A percentile compares a stretch with the other conserved stretches of the same genome.
phyloP scores from a whole-genome alignment of 257 asterid species.

The Solanum lignicaule region DNA sequence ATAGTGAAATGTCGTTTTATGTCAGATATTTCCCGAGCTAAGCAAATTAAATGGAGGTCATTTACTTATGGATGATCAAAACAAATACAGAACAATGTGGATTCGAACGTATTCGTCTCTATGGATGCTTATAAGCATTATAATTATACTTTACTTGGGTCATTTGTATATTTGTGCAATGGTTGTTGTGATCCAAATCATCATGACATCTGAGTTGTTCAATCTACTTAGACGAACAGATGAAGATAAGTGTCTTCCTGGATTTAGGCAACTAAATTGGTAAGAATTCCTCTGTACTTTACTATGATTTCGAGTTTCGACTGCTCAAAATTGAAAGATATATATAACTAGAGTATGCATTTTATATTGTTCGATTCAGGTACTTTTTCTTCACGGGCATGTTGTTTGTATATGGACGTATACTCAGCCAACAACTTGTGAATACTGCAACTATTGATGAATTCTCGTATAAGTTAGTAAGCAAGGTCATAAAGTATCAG shows the following conservation, averaged over 20 bases:
- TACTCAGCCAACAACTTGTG: constrained; percentile 76
- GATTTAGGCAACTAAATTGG: constrained; percentile 94
- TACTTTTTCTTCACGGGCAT: constrained; percentile 82
- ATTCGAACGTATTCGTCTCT: constrained; percentile 69
- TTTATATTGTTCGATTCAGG: constrained; percentile 24
- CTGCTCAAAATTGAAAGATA: background rate
- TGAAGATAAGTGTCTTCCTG: constrained; percentile 86
- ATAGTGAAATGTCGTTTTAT: background rate
- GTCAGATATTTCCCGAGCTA: constrained; percentile 57
- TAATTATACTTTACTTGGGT: constrained; percentile 70
- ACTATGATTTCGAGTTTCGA: background rate
- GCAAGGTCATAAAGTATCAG: constrained; percentile 66
- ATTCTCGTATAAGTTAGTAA: constrained; percentile 57
- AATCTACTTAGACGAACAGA: constrained; percentile 69
- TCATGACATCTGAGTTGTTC: constrained; percentile 89
- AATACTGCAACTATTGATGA: constrained; percentile 65
- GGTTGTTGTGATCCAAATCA: constrained; percentile 86
- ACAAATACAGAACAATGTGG: constrained; percentile 90
- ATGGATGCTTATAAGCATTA: constrained; percentile 95
- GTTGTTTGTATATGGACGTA: constrained; percentile 80
- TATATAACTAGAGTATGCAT: background rate
- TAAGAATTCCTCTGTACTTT: constrained; percentile 4
- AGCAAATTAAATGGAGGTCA: constrained; percentile 38
- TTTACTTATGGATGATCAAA: constrained; percentile 65
- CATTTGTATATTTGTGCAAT: constrained; percentile 94